Percentiles rank a stretch among this genome's conserved stretches.
phyloP scores from a whole-genome alignment of 2,329 filamentous ascomycete genomes.

The Neonectria hederae region DNA sequence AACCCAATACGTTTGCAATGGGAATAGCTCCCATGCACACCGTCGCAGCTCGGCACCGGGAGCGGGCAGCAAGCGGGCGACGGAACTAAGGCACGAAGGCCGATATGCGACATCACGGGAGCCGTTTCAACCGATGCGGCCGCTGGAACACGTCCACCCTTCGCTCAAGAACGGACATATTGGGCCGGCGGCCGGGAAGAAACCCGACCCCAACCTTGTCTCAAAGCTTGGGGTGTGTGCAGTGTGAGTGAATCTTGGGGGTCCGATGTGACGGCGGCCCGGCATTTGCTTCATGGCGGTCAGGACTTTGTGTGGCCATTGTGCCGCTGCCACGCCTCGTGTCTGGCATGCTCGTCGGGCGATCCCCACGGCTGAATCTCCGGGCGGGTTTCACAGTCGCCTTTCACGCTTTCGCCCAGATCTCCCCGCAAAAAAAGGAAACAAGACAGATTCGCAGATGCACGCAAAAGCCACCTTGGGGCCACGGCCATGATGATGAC shows the following conservation, averaged over 20 bases:
- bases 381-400: background rate
- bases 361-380: background rate
- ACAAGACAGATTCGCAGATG: constrained; percentile 2
- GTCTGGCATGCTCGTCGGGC: background rate
- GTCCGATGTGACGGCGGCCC: constrained; percentile 9
- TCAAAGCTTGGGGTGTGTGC: background rate
- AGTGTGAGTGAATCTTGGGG: too few species aligned
- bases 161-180: constrained; percentile 2
- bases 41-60: constrained; percentile 15
- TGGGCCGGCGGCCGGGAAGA: constrained; percentile 20
- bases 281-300: constrained; percentile 2
- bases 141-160: background rate
- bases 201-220: constrained; percentile 10
- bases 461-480: background rate
- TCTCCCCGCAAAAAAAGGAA: constrained; percentile 1
- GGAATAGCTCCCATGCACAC: constrained; percentile 9
- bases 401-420: background rate
- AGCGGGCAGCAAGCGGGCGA: constrained; percentile 5
- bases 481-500: background rate
- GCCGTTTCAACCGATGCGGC: constrained; percentile 14
- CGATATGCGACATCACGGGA: background rate
- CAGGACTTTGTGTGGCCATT: background rate
- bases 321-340: constrained; percentile 4
- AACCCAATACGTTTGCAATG: constrained; percentile 1
- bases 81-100: constrained; percentile 17